Evolutionary conservation across 2,329 filamentous ascomycete species (phyloP), one percentile per base, ranked within the genome.

Genomic region (Cladosporium velox): DNA sequence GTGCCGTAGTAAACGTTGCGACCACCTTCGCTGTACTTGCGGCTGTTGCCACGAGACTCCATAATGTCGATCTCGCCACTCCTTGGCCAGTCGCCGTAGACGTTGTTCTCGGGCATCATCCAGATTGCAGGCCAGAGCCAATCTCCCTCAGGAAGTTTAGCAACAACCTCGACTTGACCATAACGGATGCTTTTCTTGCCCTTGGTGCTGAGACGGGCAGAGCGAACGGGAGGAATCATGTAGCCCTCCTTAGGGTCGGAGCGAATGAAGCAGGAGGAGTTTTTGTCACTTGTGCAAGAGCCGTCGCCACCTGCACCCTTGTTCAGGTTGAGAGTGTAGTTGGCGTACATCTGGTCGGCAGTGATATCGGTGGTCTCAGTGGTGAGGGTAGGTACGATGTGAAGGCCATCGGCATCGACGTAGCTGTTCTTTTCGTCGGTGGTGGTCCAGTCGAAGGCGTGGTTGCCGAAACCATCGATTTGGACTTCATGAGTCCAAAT

Each of bases 371-470:
- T 77, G 14, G 72, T 74, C 63, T 75, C 70, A 38, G 70, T 74
- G 21, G 83, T 85, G 21, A 86, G 74, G 0, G 84, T 86, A 8
- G 84, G 84, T n/a, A 84, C 80, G 60, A 86, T 85, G 72, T 85
- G 83, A 49, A 86, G 77, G n/a, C 83, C 83, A 30, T 81, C 74
- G 0, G 70, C 73, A 70, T 85, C 81, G 41, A 81, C 76, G 71
- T 81, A 86, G 15, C 80, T 75, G 72, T 86, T 86, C 62, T 72
- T 73, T 0, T 75, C 67, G 68, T 84, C 82, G 3, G 73, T 77
- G 6, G 84, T 86, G 0, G 84, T 85, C 84, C 83, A 85, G 76
- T 86, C 84, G 70, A 86, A 86, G 41, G 80, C 77, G 18, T 82
- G 82, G n/a, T 79, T 82, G 59, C 82, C 69, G 38, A 68, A 70